These are phyloP conservation scores for Solanum hybrid DNA, from an alignment of 305 asterid species.

Conservation along the genomic window DNA sequence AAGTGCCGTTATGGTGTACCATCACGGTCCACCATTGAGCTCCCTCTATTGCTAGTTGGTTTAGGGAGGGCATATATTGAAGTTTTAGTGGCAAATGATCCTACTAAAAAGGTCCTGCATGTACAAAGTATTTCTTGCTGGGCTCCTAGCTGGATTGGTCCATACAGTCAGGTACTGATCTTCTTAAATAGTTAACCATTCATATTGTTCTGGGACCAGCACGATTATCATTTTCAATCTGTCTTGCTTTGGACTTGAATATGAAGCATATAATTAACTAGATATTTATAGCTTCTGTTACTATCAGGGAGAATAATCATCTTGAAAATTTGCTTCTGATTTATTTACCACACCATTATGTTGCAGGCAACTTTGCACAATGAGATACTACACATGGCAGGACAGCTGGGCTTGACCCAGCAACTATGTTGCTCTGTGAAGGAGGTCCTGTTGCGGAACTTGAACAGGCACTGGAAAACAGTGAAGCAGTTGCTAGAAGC, in stretches of 20 bases:
- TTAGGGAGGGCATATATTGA: conserved; percentile 77
- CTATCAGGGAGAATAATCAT: not conserved
- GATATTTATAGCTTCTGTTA: not conserved
- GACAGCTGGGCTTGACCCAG: conserved; percentile 93
- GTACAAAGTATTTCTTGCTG: conserved; percentile 93
- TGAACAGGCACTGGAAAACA: conserved; percentile 59
- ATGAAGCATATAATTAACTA: not conserved
- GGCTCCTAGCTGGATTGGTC: conserved; percentile 99
- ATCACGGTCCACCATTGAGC: conserved; percentile 84
- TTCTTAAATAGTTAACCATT: not conserved
- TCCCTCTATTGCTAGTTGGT: conserved; percentile 75
- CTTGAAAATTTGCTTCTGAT: not conserved
- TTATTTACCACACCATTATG: not conserved
- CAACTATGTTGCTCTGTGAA: conserved; percentile 71
- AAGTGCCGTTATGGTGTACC: conserved; percentile 93
- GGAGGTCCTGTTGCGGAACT: conserved; percentile 60
- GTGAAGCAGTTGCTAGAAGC: conserved; percentile 77
- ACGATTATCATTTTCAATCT: not conserved
- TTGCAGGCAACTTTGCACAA: conserved; percentile 76
- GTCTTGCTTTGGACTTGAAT: not conserved
- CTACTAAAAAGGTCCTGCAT: conserved; percentile 70
- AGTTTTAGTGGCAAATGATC: conserved; percentile 70
- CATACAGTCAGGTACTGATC: conserved; percentile 83
- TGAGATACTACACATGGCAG: conserved; percentile 82
- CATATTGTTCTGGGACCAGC: not conserved